These are phyloP conservation scores for Ilyonectria mors-panacis DNA, from an alignment of 2,329 filamentous ascomycete genomes.

Conservation along the genomic window DNA sequence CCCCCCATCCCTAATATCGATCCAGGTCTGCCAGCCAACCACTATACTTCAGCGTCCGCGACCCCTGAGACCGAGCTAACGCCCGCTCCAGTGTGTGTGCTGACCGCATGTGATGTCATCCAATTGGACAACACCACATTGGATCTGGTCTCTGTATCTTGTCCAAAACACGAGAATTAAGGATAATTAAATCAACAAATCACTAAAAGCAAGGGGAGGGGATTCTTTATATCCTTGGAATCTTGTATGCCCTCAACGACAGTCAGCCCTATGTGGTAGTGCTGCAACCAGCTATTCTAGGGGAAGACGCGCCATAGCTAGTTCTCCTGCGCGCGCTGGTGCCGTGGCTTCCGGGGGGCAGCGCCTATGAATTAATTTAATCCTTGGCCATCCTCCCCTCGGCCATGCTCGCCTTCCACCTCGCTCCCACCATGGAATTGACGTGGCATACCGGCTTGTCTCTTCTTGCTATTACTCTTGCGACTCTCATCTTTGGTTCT, in stretches of 20 bases:
- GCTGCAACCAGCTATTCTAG: not conserved
- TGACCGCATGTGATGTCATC: not conserved
- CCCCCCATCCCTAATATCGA: no score
- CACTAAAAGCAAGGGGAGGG: not conserved
- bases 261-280: slow-evolving; percentile 1
- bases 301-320: slow-evolving; percentile 5
- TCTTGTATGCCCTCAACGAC: not conserved
- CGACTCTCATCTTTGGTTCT: slow-evolving; percentile 45
- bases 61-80: not conserved
- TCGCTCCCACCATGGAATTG: slow-evolving; percentile 38
- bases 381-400: slow-evolving; percentile 23
- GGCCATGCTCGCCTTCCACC: slow-evolving; percentile 5
- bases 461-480: slow-evolving; percentile 32
- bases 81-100: not conserved
- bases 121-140: not conserved
- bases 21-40: no score
- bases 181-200: not conserved
- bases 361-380: slow-evolving; percentile 10
- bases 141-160: not conserved
- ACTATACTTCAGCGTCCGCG: not conserved
- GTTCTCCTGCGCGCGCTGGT: not conserved
- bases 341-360: slow-evolving; percentile 14
- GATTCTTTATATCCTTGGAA: not conserved
- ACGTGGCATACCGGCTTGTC: slow-evolving; percentile 30
- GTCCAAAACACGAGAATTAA: no score